Percentiles rank a stretch among this genome's conserved stretches.
Conservation (phyloP, 495 filamentous ascomycete genomes). For the Thermothielavioides terrestris region DNA sequence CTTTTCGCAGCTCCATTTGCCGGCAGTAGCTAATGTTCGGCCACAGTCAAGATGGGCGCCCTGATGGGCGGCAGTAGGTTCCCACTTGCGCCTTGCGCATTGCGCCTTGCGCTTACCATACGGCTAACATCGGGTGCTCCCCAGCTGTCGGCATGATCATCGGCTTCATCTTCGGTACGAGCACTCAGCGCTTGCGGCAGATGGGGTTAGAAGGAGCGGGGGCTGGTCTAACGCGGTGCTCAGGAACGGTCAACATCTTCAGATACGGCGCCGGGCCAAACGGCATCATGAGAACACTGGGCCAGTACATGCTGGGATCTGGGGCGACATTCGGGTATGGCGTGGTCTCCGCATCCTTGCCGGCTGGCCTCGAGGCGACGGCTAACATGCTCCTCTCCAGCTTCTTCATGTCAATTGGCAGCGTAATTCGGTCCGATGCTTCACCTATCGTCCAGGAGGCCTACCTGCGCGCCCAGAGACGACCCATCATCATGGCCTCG, state of each 20-base stretch:
- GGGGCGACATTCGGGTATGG: constrained; percentile 93
- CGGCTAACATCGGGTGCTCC: constrained; percentile 9
- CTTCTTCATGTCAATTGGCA: constrained; percentile 99
- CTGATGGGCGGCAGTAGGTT: constrained; percentile 94
- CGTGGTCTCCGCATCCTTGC: not conserved
- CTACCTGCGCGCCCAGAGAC: constrained; percentile 49
- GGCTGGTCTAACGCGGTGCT: constrained; percentile 16
- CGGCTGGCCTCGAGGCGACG: no score
- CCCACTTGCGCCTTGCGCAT: not conserved
- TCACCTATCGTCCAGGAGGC: constrained; percentile 54
- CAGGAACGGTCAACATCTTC: constrained; percentile 88
- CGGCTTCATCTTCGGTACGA: constrained; percentile 89
- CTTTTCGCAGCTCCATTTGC: not conserved
- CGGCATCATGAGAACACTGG: constrained; percentile 83
- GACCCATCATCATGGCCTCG: constrained; percentile 54
- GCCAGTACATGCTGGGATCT: constrained; percentile 96
- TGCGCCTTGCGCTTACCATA: not conserved
- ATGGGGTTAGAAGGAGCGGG: not conserved
- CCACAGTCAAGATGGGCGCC: constrained; percentile 88
- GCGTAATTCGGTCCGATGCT: constrained; percentile 79
- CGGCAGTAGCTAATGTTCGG: constrained; percentile 19
- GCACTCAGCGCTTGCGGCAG: not conserved
- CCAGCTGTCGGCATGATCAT: constrained; percentile 90
- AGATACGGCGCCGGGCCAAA: constrained; percentile 89
- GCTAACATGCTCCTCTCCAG: constrained; percentile 38